Conservation (phyloP, 768 basidiomycete genomes). For the Mrakia gelida region DNA sequence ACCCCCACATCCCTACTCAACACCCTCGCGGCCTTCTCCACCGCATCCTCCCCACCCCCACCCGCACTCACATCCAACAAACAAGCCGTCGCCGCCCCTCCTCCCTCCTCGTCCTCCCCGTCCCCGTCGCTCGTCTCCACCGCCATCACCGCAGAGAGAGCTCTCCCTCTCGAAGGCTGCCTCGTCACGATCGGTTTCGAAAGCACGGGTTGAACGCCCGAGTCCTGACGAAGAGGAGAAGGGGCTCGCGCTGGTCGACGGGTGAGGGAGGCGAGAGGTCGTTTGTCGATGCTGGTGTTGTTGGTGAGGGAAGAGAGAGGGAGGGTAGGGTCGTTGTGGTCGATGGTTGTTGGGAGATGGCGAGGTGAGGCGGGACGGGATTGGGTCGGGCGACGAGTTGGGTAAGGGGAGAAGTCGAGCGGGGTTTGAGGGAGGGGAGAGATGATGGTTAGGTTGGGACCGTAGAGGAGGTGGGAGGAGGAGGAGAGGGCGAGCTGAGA, state of each 20-base stretch:
- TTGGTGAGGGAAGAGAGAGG: not conserved
- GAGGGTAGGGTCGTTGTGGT: not conserved
- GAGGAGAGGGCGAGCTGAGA: constrained; percentile 11
- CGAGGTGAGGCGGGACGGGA: not conserved
- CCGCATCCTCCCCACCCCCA: not conserved
- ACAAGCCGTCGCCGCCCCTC: not conserved
- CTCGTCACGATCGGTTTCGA: not conserved
- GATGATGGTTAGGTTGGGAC: constrained; percentile 4
- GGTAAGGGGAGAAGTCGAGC: not conserved
- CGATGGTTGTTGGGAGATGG: not conserved
- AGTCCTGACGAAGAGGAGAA: not conserved
- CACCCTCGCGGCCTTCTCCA: not conserved
- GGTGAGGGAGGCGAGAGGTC: not conserved
- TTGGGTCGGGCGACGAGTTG: not conserved
- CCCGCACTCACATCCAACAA: not conserved
- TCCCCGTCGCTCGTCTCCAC: constrained; percentile 9
- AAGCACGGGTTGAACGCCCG: not conserved
- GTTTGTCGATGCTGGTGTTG: not conserved
- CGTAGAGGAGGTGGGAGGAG: constrained; percentile 6
- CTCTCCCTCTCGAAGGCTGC: not conserved
- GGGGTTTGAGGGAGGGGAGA: not conserved
- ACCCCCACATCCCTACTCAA: constrained; percentile 8
- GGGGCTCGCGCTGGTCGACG: constrained; percentile 1
- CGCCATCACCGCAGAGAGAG: not conserved
- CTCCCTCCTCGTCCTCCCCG: not conserved